These are phyloP conservation scores for Globisporangium uncinulatum DNA, from an alignment of 352 stramenopile species.

Conservation along the genomic window DNA sequence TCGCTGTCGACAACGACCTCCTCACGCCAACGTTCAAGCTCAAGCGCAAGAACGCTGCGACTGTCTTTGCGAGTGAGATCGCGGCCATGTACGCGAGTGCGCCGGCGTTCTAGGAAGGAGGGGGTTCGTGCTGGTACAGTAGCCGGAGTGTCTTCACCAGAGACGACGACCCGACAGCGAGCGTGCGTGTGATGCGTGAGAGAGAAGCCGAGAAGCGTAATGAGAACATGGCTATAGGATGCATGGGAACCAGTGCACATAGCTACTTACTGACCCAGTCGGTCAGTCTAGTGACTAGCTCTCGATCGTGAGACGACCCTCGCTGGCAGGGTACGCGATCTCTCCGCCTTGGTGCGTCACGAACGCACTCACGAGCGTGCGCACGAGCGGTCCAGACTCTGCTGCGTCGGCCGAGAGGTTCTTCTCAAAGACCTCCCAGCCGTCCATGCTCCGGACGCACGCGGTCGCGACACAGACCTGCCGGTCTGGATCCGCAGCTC, in stretches of 20 bases:
- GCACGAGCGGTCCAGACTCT: background rate
- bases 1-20: slow-evolving; percentile 87
- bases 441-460: background rate
- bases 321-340: background rate
- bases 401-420: background rate
- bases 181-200: no score
- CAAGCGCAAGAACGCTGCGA: slow-evolving; percentile 75
- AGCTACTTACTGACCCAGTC: background rate
- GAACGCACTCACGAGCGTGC: background rate
- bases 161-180: no score
- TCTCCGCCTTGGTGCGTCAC: background rate
- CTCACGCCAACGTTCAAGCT: slow-evolving; percentile 96
- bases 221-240: background rate
- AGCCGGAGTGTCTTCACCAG: no score
- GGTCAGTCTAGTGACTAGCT: background rate
- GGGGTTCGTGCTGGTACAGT: no score
- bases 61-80: slow-evolving; percentile 42
- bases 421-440: background rate
- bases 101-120: no score
- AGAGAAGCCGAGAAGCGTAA: background rate
- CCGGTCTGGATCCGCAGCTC: background rate
- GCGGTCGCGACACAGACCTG: background rate
- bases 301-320: background rate
- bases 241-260: background rate
- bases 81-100: slow-evolving; percentile 41